Evolutionary conservation across 2,329 filamentous ascomycete genomes (phyloP).

Genomic region (Pleoardoris graminearum): DNA sequence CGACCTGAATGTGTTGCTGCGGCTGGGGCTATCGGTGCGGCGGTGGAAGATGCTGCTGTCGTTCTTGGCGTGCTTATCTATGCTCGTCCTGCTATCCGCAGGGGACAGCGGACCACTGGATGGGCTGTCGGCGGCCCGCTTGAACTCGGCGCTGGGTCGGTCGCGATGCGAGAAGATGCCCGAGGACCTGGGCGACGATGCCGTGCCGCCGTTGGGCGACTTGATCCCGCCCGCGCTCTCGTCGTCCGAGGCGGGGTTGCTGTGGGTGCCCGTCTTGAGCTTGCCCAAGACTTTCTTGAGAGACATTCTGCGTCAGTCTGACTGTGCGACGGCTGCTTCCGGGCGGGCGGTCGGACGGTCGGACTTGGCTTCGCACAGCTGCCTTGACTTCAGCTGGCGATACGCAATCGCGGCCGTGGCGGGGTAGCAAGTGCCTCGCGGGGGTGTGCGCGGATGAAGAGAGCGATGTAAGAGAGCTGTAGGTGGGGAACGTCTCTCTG

Average conservation of each 20-base stretch:
- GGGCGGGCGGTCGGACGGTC: background rate
- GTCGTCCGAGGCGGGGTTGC: slow-evolving; percentile 40
- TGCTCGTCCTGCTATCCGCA: slow-evolving; percentile 35
- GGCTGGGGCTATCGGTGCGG: slow-evolving; percentile 42
- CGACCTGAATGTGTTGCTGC: slow-evolving; percentile 24
- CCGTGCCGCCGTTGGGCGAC: slow-evolving; percentile 35
- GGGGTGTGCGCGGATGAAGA: background rate
- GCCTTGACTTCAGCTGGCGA: background rate
- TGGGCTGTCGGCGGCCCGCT: slow-evolving; percentile 32
- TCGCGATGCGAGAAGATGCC: slow-evolving; percentile 31
- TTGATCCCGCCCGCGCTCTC: slow-evolving; percentile 33
- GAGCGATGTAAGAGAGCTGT: background rate
- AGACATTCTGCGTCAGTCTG: slow-evolving; percentile 31
- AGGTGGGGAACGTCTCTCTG: background rate
- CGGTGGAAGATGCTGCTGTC: slow-evolving; percentile 43
- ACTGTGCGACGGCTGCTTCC: background rate
- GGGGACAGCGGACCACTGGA: slow-evolving; percentile 25
- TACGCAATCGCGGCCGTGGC: slow-evolving; percentile 7
- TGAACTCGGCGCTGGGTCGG: slow-evolving; percentile 40
- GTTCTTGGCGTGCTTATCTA: slow-evolving; percentile 27
- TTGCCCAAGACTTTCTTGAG: slow-evolving; percentile 53
- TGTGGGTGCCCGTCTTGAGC: slow-evolving; percentile 45
- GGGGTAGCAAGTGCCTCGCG: background rate
- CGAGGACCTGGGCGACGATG: slow-evolving; percentile 36
- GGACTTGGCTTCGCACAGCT: background rate